These are phyloP conservation scores for Russula vinacea DNA, from an alignment of 768 basidiomycete genomes.

Conservation along the genomic window DNA sequence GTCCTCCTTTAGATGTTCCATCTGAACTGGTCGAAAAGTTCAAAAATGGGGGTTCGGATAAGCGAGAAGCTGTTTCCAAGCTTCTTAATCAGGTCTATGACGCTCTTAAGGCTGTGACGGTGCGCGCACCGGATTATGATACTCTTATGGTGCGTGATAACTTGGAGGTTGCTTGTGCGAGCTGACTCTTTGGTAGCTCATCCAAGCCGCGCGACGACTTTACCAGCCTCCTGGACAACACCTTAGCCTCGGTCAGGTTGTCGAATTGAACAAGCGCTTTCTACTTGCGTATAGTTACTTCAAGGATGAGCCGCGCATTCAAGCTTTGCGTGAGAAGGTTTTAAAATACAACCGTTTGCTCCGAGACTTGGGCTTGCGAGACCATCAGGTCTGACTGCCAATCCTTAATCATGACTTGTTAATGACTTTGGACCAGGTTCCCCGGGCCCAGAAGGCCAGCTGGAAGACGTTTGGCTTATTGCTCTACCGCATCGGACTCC, in stretches of 20 bases:
- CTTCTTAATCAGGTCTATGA: slow-evolving; percentile 90
- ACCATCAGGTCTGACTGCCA: slow-evolving; percentile 68
- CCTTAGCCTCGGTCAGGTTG: slow-evolving; percentile 89
- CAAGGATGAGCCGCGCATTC: slow-evolving; percentile 85
- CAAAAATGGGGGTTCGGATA: slow-evolving; percentile 79
- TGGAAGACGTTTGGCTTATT: slow-evolving; percentile 86
- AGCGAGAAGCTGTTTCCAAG: slow-evolving; percentile 85
- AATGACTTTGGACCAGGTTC: slow-evolving; percentile 55
- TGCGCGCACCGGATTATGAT: slow-evolving; percentile 95
- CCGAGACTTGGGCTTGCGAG: slow-evolving; percentile 84
- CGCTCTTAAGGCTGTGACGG: slow-evolving; percentile 90
- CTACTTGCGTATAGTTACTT: slow-evolving; percentile 89
- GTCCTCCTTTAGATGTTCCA: slow-evolving; percentile 83
- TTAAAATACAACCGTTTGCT: slow-evolving; percentile 86
- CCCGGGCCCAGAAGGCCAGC: slow-evolving; percentile 75
- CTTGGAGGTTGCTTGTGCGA: not conserved
- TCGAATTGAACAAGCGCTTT: slow-evolving; percentile 88
- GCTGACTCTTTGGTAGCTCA: slow-evolving; percentile 52
- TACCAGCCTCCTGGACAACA: slow-evolving; percentile 94
- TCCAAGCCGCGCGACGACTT: slow-evolving; percentile 88
- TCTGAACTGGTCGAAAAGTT: slow-evolving; percentile 83
- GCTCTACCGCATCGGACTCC: slow-evolving; percentile 72
- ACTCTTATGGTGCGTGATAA: slow-evolving; percentile 79
- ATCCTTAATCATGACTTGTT: slow-evolving; percentile 8
- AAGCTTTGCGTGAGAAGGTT: slow-evolving; percentile 73